Evolutionary conservation across 2,329 filamentous ascomycete species (phyloP), one percentile per base, ranked within the genome.

Genomic region (Penicillium glabrum): DNA sequence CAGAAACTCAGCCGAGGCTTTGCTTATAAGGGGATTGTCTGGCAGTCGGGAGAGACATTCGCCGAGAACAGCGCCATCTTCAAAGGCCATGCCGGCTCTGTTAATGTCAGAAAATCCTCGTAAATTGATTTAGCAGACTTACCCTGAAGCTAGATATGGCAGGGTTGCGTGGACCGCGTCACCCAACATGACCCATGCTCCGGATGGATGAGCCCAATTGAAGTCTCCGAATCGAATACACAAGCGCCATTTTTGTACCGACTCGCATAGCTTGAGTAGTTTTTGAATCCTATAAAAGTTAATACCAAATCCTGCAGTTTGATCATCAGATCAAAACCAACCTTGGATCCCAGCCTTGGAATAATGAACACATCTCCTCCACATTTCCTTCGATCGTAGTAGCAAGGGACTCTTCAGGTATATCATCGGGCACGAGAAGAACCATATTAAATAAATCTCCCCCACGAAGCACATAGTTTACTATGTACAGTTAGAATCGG

Each of bases 121-220:
- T 14, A 21, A 19, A 43, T 0, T 8, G 31, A 41, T 2, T 21
- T 3, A 31, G 8, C n/a, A 13, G 9, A 56, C 54, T 16, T 63
- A 72, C 70, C 71, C 80, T 7, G 74, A 78, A 2, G 83, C 83
- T 0, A 86, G 74, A 65, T 89, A 89, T 0, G 86, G 86, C 0
- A 89, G 74, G 0, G 84, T 88, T 1, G 86, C 85, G 59, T 89
- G 85, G 2, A 85, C 84, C 0, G 85, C 83, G 63, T 89, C 86
- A 0, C 86, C 86, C 0, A 88, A 75, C 65, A 88, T 79, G 0
- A 83, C 82, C 63, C 86, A 86, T 0, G 81, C 74, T 0, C 80
- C 84, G 0, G 78, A 81, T 0, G 79, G 71, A 60, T 87, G 80
- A 0, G 78, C 82, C 86, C 86, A 88, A 1, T 75, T 74, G n/a